A percentile compares a stretch with the other conserved stretches of the same genome.
Conservation (phyloP, 495 filamentous ascomycete genomes). For the Astrothelium macrocarpum region DNA sequence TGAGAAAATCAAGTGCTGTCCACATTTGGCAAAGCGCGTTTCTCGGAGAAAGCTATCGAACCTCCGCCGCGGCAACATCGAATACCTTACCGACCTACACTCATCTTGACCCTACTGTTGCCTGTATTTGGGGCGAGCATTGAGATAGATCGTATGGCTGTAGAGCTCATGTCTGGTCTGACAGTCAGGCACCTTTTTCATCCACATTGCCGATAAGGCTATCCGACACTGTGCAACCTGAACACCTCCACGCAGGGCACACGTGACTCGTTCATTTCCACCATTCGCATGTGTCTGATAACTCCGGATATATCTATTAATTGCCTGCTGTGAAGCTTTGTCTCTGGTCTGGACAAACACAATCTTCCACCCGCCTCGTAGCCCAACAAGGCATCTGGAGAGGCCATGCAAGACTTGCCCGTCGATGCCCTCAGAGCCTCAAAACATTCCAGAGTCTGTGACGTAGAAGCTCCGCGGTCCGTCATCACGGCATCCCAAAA, state of each 20-base stretch:
- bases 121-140: background rate
- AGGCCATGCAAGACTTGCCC: background rate
- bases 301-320: background rate
- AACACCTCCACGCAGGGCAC: background rate
- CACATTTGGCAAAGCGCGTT: background rate
- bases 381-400: too few species aligned
- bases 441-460: background rate
- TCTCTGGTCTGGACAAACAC: background rate
- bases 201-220: too few species aligned
- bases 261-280: background rate
- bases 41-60: constrained; percentile 6
- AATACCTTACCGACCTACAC: background rate
- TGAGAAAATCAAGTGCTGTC: constrained; percentile 3
- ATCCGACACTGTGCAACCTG: too few species aligned
- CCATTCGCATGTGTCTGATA: background rate
- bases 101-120: background rate
- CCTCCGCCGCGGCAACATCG: background rate
- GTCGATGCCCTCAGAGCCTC: background rate
- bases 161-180: too few species aligned
- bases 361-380: too few species aligned
- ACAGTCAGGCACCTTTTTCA: too few species aligned
- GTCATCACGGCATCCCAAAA: too few species aligned
- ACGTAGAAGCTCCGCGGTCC: background rate
- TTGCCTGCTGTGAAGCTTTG: background rate
- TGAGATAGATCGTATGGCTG: too few species aligned